phyloP scores from a whole-genome alignment of 2,329 filamentous ascomycete species.

The Fusarium circinatum region DNA sequence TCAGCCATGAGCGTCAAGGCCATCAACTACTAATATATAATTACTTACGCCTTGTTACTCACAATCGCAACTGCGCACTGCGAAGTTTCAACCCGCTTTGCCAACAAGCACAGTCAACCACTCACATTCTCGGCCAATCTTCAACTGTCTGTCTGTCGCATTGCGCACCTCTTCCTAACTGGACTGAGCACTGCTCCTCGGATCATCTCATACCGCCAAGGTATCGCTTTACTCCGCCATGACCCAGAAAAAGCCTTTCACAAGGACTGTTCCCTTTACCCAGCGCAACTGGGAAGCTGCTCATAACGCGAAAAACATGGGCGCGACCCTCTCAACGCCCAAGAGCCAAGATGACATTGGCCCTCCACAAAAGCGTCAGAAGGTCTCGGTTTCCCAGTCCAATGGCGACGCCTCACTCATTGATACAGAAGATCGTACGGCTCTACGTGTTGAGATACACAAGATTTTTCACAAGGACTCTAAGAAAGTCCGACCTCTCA shows the following conservation, averaged over 20 bases:
- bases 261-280: constrained; percentile 63
- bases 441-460: constrained; percentile 63
- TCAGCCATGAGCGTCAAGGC: constrained; percentile 38
- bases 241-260: constrained; percentile 58
- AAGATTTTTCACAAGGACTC: constrained; percentile 63
- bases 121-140: background rate
- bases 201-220: constrained; percentile 42
- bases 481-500: constrained; percentile 48
- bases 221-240: constrained; percentile 54
- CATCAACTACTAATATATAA: constrained; percentile 37
- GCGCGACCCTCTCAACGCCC: constrained; percentile 42
- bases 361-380: constrained; percentile 62
- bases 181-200: constrained; percentile 16
- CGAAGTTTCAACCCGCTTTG: background rate
- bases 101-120: background rate
- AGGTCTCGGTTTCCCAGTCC: constrained; percentile 54
- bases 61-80: constrained; percentile 4
- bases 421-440: constrained; percentile 50
- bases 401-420: constrained; percentile 45
- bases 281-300: constrained; percentile 64
- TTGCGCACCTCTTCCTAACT: constrained; percentile 6
- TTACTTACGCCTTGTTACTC: constrained; percentile 14
- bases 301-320: constrained; percentile 59
- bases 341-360: constrained; percentile 50
- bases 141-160: background rate